Evolutionary conservation across 164 flowering plant species (phyloP).

Genomic region (Magnolia officinalis): DNA sequence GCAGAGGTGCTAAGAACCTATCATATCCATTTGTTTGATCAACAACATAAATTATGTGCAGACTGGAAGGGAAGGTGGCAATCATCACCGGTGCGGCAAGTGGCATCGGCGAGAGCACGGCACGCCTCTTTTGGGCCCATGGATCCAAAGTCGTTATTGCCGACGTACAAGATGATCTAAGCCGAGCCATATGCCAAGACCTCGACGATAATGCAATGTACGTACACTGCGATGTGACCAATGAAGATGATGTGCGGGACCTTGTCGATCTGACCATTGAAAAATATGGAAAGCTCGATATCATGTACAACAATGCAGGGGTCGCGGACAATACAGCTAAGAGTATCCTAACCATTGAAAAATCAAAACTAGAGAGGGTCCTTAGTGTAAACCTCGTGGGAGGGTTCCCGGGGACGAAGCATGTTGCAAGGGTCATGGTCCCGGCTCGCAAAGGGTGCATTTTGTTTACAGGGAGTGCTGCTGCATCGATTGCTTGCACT

Average conservation of each 20-base stretch:
- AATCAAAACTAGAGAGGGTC: conserved; percentile 7
- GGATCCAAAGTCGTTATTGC: conserved; percentile 57
- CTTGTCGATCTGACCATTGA: conserved; percentile 12
- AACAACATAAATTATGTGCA: conserved; percentile 6
- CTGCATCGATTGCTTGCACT: conserved; percentile 13
- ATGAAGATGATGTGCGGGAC: conserved; percentile 11
- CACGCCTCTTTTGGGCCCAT: conserved; percentile 30
- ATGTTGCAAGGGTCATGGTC: conserved; percentile 45
- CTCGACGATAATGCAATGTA: conserved; percentile 2
- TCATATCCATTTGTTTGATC: too few species aligned
- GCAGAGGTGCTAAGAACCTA: too few species aligned
- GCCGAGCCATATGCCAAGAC: conserved; percentile 7
- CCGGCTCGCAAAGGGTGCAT: conserved; percentile 29
- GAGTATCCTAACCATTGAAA: conserved; percentile 1
- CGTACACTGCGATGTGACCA: conserved; percentile 21
- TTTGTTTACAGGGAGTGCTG: conserved; percentile 30
- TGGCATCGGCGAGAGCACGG: conserved; percentile 47
- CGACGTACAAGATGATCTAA: conserved; percentile 39
- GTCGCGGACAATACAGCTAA: not conserved
- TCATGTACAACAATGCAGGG: conserved; percentile 34
- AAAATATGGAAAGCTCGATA: conserved; percentile 27
- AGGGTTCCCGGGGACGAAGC: conserved; percentile 30
- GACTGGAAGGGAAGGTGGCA: conserved; percentile 53
- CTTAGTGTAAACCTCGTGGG: conserved; percentile 22
- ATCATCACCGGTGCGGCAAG: conserved; percentile 58